These are phyloP conservation scores for Penicillium turbatum DNA, from an alignment of 495 filamentous ascomycete species.

Conservation along the genomic window DNA sequence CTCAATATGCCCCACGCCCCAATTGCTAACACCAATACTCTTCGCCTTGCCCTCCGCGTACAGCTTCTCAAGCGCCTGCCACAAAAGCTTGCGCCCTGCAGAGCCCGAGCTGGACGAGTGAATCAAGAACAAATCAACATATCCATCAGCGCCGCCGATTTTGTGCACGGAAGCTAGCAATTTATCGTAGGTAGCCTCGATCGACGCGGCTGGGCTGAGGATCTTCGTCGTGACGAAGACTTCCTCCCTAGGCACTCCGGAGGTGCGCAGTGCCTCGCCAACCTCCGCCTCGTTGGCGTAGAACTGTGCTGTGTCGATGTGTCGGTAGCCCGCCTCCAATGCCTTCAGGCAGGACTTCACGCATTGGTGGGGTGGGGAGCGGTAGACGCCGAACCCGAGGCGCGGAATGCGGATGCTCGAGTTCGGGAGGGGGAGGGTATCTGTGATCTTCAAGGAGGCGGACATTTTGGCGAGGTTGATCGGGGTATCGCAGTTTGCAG, in stretches of 20 bases:
- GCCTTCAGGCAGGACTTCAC: constrained; percentile 55
- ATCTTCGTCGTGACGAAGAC: constrained; percentile 70
- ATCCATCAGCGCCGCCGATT: constrained; percentile 56
- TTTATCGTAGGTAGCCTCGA: constrained; percentile 55
- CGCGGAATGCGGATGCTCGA: constrained; percentile 53
- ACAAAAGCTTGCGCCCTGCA: constrained; percentile 54
- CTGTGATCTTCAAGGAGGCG: constrained; percentile 45
- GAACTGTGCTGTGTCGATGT: constrained; percentile 70
- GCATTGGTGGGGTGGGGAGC: constrained; percentile 48
- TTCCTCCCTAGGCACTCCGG: constrained; percentile 50
- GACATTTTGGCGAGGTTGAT: constrained; percentile 19
- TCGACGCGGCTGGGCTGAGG: constrained; percentile 49
- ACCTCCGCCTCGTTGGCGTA: constrained; percentile 66
- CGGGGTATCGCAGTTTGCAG: neutral
- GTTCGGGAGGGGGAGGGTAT: constrained; percentile 52
- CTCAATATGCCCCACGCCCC: constrained; percentile 57
- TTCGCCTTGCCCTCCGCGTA: constrained; percentile 53
- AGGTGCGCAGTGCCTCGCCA: constrained; percentile 55
- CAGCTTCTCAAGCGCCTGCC: constrained; percentile 61
- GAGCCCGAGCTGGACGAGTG: constrained; percentile 55
- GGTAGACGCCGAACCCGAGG: constrained; percentile 75
- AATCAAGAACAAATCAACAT: constrained; percentile 68
- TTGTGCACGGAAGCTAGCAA: constrained; percentile 58
- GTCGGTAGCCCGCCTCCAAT: constrained; percentile 61
- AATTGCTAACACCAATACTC: constrained; percentile 70